phyloP scores from a whole-genome alignment of 129 eudicot genomes.

The Tagetes erecta region DNA sequence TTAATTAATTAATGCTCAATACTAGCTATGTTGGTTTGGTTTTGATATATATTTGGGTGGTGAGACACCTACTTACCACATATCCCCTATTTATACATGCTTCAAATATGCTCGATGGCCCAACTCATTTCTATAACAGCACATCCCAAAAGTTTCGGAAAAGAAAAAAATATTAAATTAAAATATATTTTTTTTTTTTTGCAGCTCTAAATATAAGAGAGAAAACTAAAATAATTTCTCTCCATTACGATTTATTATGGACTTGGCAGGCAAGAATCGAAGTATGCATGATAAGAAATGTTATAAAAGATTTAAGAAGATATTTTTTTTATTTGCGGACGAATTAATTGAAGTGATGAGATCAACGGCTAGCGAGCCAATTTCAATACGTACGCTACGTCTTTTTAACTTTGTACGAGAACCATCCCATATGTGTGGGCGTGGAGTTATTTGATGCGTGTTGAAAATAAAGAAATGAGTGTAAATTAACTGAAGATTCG shows the following conservation, averaged over 20 bases:
- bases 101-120: constrained; percentile 25
- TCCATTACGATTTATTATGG: too few species aligned
- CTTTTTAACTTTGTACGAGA: not conserved
- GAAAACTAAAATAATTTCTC: too few species aligned
- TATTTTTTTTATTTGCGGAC: too few species aligned
- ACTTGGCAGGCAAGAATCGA: too few species aligned
- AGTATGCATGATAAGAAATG: too few species aligned
- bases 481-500: constrained; percentile 15
- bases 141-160: constrained; percentile 41
- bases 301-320: too few species aligned
- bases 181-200: too few species aligned
- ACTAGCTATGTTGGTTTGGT: not conserved
- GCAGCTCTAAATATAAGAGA: too few species aligned
- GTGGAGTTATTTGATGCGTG: constrained; percentile 1
- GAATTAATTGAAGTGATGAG: too few species aligned
- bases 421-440: not conserved
- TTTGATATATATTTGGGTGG: constrained; percentile 13
- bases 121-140: constrained; percentile 20
- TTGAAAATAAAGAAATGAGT: not conserved
- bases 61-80: constrained; percentile 23
- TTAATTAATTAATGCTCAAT: not conserved
- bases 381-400: too few species aligned
- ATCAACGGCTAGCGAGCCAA: too few species aligned
- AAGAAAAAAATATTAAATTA: not conserved
- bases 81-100: constrained; percentile 34